Base-by-base conservation (phyloP, 2,329 filamentous ascomycete genomes). In the Fusarium abutilonis region DNA sequence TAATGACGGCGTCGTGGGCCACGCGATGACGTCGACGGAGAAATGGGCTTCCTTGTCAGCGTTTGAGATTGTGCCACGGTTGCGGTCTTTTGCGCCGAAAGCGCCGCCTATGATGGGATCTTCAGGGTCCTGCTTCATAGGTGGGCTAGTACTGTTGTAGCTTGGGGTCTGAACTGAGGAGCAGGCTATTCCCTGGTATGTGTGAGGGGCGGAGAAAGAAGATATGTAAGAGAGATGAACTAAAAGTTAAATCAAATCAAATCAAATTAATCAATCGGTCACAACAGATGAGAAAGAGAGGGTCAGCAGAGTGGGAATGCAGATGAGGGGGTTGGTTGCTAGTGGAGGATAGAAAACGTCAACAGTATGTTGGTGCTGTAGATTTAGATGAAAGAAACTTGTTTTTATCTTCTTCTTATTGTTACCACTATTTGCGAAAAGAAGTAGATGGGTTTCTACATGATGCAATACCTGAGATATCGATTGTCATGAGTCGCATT, bases 71-170 rank as follows among this genome's bases (percentile, higher is more conserved):
- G 29, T 34, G 51, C 53, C 64, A 54, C 46, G 28, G 28, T 29
- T 29, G 9, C 28, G 52, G 50, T 28, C 45, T 35, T 38, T 60
- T 52, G 29, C 51, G 43, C 47, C 39, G 34, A 38, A 60, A 60
- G 56, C 55, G 48, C 64, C 55, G 58, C 48, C 41, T 41, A 41
- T 36, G 62, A 66, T 61, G 59, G 36, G 50, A 68, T 68, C 66
- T 68, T 69, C 66, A 69, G 66, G 66, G 66, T 69, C 66, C 66
- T 69, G 29, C 66, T 67, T 52, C 48, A 53, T 65, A 42, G 44
- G 45, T 3, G 48, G 34, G 44, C 54, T 57, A 54, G 56, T 52
- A 60, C 56, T 31, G 43, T 60, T 43, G 32, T 19, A 47, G 55
- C 41, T 60, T 59, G 38, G 55, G 48, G 42, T 36, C n/a, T 21